Conservation (phyloP, 345 rosid genomes). For the Populus tremula region DNA sequence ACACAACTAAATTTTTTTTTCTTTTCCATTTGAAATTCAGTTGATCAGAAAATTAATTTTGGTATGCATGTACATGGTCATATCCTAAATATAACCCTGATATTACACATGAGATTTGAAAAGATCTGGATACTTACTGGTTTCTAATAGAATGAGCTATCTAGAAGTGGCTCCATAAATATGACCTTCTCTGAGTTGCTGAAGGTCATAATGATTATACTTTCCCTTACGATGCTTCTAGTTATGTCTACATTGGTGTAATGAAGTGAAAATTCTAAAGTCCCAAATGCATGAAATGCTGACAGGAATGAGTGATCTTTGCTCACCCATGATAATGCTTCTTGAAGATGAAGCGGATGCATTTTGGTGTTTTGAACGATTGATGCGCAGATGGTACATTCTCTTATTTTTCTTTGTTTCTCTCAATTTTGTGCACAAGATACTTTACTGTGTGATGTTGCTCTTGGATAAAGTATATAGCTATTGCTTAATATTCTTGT, state of each 20-base stretch:
- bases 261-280: not conserved
- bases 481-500: not conserved
- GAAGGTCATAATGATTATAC: not conserved
- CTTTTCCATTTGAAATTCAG: not conserved
- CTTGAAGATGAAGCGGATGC: conserved; percentile 93
- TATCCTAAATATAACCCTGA: not conserved
- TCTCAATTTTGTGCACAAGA: not conserved
- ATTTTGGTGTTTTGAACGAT: conserved; percentile 95
- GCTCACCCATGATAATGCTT: conserved; percentile 98
- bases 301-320: conserved; percentile 98
- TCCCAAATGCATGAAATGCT: not conserved
- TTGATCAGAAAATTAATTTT: not conserved
- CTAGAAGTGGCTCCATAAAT: not conserved
- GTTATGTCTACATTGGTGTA: not conserved
- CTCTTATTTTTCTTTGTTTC: conserved; percentile 4
- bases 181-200: not conserved
- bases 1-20: not conserved
- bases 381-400: conserved; percentile 94
- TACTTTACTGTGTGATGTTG: not conserved
- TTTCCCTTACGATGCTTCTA: not conserved
- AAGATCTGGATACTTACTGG: not conserved
- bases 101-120: not conserved
- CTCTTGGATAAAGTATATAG: not conserved
- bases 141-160: not conserved
- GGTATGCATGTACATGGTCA: not conserved